phyloP scores from a whole-genome alignment of 2,329 filamentous ascomycete genomes.

The Xylariaceae sp. region DNA sequence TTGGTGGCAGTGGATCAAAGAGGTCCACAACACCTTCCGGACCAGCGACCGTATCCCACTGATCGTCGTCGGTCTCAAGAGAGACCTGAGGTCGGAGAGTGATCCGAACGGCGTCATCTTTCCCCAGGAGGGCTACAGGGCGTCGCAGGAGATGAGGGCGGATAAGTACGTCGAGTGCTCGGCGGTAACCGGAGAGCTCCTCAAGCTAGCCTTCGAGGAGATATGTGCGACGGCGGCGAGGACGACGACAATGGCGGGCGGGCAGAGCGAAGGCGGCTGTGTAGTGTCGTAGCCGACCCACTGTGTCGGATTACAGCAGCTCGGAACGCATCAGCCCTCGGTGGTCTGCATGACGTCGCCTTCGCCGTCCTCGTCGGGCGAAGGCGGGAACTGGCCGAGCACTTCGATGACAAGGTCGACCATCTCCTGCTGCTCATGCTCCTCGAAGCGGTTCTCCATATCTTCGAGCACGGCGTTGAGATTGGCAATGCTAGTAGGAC shows the following conservation, averaged over 20 bases:
- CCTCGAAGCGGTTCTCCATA: conserved; percentile 51
- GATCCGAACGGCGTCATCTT: conserved; percentile 55
- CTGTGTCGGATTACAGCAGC: neutral
- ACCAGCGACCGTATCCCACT: conserved; percentile 43
- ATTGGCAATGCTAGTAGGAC: conserved; percentile 48
- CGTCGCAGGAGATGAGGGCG: conserved; percentile 50
- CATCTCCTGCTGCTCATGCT: conserved; percentile 52
- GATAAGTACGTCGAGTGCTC: conserved; percentile 60
- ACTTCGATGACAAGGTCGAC: conserved; percentile 49
- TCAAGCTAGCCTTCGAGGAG: conserved; percentile 52
- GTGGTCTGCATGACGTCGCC: conserved; percentile 31
- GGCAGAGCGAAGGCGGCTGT: conserved; percentile 50
- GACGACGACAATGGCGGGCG: conserved; percentile 37
- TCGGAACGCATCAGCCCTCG: conserved; percentile 7
- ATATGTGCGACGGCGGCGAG: conserved; percentile 48
- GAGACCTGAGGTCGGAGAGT: conserved; percentile 49
- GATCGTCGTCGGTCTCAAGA: conserved; percentile 52
- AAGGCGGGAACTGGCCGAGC: conserved; percentile 43
- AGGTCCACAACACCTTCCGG: conserved; percentile 41
- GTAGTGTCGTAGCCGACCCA: conserved; percentile 11
- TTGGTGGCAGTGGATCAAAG: conserved; percentile 45
- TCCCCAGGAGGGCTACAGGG: conserved; percentile 51
- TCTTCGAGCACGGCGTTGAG: conserved; percentile 61
- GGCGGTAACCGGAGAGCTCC: conserved; percentile 50
- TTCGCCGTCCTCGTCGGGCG: conserved; percentile 25